A percentile compares a stretch with the other conserved stretches of the same genome.
Conservation (phyloP, 2,329 filamentous ascomycete species). For the Curvularia sp. region DNA sequence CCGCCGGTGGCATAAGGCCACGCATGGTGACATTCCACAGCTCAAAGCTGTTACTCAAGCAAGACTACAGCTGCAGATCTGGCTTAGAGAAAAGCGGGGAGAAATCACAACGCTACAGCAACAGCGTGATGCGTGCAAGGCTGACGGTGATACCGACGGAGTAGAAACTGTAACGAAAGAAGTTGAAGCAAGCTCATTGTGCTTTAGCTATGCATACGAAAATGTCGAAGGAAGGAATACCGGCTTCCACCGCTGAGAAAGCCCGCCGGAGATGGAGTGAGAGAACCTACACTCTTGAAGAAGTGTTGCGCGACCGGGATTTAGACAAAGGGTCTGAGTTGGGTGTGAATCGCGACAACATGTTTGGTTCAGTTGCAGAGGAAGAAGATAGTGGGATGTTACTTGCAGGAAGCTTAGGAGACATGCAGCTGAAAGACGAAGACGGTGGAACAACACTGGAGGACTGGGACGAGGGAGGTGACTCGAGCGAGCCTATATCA, state of each 20-base stretch:
- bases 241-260: background rate
- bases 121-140: background rate
- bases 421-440: too few relatives aligned
- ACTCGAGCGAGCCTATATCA: too few relatives aligned
- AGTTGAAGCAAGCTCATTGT: background rate
- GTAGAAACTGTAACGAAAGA: background rate
- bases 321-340: background rate
- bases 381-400: too few relatives aligned
- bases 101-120: background rate
- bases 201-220: background rate
- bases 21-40: background rate
- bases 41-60: background rate
- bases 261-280: background rate
- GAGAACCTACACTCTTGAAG: background rate
- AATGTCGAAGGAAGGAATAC: background rate
- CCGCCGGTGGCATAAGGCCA: background rate
- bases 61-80: background rate
- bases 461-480: too few relatives aligned
- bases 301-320: background rate
- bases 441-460: too few relatives aligned
- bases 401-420: too few relatives aligned
- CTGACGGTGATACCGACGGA: background rate
- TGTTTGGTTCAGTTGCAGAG: too few relatives aligned
- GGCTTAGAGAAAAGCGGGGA: background rate
- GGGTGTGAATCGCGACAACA: too few relatives aligned